These are phyloP conservation scores for Fusarium nelsonii DNA, from an alignment of 2,329 filamentous ascomycete species.

Conservation along the genomic window DNA sequence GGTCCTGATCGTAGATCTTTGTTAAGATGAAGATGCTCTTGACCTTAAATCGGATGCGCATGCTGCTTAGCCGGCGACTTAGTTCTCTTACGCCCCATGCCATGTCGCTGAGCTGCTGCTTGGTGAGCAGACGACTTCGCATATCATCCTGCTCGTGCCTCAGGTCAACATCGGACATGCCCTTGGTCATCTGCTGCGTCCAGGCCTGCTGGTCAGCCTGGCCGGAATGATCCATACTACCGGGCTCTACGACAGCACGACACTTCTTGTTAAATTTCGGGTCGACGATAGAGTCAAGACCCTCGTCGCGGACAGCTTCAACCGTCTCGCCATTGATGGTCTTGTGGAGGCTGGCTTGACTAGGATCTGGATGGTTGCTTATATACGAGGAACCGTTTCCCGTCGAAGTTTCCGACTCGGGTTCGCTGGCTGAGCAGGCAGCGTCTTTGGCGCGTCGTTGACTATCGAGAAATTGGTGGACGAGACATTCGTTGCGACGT, in stretches of 20 bases:
- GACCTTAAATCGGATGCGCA: constrained; percentile 85
- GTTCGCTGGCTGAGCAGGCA: constrained; percentile 46
- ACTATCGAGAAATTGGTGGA: constrained; percentile 73
- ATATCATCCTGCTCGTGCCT: constrained; percentile 52
- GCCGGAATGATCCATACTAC: constrained; percentile 59
- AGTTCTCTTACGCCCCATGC: constrained; percentile 94
- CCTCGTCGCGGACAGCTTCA: constrained; percentile 32
- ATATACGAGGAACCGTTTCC: constrained; percentile 44
- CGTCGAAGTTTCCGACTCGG: constrained; percentile 46
- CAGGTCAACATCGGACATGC: constrained; percentile 58
- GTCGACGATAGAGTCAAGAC: constrained; percentile 42
- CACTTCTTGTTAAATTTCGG: constrained; percentile 42
- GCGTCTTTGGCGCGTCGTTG: constrained; percentile 58
- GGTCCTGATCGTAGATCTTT: constrained; percentile 87
- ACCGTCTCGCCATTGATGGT: constrained; percentile 26
- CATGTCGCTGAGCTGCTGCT: constrained; percentile 96
- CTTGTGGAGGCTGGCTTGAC: constrained; percentile 23
- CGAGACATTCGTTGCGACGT: constrained; percentile 69
- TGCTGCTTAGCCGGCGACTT: constrained; percentile 84
- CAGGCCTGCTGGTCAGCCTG: constrained; percentile 70
- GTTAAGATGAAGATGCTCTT: constrained; percentile 88
- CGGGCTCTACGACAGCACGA: constrained; percentile 54
- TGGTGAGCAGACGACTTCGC: constrained; percentile 84
- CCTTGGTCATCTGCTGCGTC: constrained; percentile 62
- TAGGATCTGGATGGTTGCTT: constrained; percentile 27